Evolutionary conservation across 805 yeast species (phyloP).

Genomic region (Nakazawaea molendinolei): DNA sequence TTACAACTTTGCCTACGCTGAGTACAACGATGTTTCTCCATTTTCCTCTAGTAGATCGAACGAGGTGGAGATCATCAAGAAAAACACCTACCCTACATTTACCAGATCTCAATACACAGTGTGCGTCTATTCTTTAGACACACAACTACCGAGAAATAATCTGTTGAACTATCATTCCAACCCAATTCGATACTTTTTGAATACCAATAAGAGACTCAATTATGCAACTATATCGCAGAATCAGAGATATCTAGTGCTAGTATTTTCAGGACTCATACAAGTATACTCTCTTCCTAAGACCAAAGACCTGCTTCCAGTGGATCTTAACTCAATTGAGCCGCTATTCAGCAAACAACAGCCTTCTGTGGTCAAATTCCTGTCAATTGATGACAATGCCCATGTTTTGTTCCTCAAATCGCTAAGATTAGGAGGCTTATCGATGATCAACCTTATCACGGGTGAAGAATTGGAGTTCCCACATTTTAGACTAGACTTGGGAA

Average conservation of each 20-base stretch:
- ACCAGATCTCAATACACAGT: constrained; percentile 5
- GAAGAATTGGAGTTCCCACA: constrained; percentile 12
- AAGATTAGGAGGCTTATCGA: constrained; percentile 12
- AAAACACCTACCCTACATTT: constrained; percentile 5
- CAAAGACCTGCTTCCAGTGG: not conserved
- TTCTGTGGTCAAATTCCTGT: constrained; percentile 10
- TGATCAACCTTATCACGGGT: constrained; percentile 9
- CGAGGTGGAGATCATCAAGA: constrained; percentile 3
- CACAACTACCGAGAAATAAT: not conserved
- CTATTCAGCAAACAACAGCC: constrained; percentile 9
- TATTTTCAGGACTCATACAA: constrained; percentile 10
- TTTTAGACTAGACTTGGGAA: constrained; percentile 9
- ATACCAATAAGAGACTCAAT: constrained; percentile 4
- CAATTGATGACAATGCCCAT: constrained; percentile 9
- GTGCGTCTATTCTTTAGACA: constrained; percentile 7
- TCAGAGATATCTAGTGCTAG: constrained; percentile 7
- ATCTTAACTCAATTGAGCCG: constrained; percentile 2
- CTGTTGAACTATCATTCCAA: constrained; percentile 4
- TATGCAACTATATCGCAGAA: constrained; percentile 10
- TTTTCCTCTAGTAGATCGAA: not conserved
- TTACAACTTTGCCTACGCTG: not conserved
- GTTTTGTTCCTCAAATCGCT: constrained; percentile 11
- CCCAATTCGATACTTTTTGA: constrained; percentile 6
- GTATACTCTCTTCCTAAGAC: constrained; percentile 7
- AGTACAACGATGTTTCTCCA: constrained; percentile 8